Base-by-base conservation (phyloP, 2,329 filamentous ascomycete species). In the Blastomyces percursus region DNA sequence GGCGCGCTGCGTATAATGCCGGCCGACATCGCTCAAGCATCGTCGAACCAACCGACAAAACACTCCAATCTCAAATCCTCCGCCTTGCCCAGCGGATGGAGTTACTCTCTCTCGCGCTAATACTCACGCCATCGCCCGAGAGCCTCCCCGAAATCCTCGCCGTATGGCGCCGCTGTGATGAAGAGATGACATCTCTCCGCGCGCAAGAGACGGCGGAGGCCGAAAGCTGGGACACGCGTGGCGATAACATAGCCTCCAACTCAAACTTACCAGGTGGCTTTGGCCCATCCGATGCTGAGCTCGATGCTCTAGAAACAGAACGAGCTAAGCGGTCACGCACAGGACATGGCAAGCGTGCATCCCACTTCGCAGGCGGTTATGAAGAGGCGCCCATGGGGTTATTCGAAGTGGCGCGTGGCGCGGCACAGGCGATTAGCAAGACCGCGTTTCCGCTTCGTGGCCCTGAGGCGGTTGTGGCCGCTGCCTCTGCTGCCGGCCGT, bases 51-150 rank as follows among this genome's bases (percentile, higher is more conserved):
- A 69, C 65, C 63, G 65, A 72, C 35, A 64, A 73, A 64, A 65
- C 69, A 67, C 68, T 78, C 38, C 73, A 72, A 64, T 67, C 75
- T 65, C 71, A 80, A 68, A 78, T 87, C 27, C 78, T 80, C 54
- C 79, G 80, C 61, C 78, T 87, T 16, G 82, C 85, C 61, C 84
- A 87, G 70, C 79, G 84, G 59, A 85, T 86, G 78, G 85, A 87
- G 69, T 79, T 87, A 3, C 80, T 87, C 21, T 85, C 83, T 6
- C 79, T 85, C 59, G 81, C 85, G 2, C 77, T 87, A 4, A 75
- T 84, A n/a, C 79, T 87, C 11, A 81, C 82, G 2, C 84, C 85
- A 0, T 76, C 79, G 0, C 75, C 79, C 0, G 80, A 78, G 48
- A 74, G 81, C 2, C 77, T 87, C 0, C 80, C 84, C 12, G 84